A percentile compares a stretch with the other conserved stretches of the same genome.
These are phyloP conservation scores for Thermomyces lanuginosus DNA, from an alignment of 2,329 filamentous ascomycete genomes.

Conservation along the genomic window DNA sequence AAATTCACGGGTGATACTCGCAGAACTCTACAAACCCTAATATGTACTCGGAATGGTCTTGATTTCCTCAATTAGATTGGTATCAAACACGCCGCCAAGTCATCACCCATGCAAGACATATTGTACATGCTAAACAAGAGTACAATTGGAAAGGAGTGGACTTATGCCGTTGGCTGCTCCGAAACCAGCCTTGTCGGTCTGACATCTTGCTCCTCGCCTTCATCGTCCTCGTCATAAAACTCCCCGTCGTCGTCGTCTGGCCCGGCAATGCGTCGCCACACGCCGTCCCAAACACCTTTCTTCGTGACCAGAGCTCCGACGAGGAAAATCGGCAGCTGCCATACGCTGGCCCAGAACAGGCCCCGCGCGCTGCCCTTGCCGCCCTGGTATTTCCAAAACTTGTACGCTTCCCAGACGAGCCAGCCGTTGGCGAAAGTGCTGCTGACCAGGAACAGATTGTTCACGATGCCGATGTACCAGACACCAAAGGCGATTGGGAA, in stretches of 20 bases:
- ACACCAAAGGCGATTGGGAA: constrained; percentile 72
- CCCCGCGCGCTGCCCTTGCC: constrained; percentile 64
- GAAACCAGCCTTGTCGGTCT: no score
- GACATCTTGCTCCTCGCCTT: constrained; percentile 10
- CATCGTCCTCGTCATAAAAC: constrained; percentile 43
- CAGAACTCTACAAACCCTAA: no score
- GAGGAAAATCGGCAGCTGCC: constrained; percentile 82
- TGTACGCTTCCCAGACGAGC: constrained; percentile 63
- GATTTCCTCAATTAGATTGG: no score
- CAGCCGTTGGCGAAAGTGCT: constrained; percentile 72
- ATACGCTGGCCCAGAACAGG: constrained; percentile 94
- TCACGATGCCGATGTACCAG: constrained; percentile 64
- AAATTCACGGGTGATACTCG: no score
- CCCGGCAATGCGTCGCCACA: constrained; percentile 55
- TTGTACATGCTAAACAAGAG: no score
- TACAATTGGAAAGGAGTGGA: constrained; percentile 5
- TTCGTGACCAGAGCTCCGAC: constrained; percentile 84
- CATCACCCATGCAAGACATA: not conserved
- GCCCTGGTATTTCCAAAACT: constrained; percentile 66
- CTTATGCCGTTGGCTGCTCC: constrained; percentile 2
- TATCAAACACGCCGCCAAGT: no score
- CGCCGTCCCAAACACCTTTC: constrained; percentile 73
- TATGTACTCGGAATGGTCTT: no score
- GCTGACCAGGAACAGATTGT: constrained; percentile 67
- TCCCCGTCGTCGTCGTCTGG: constrained; percentile 40